Evolutionary conservation across 1,139 yeast species (phyloP).

Genomic region (Spathaspora sp.): DNA sequence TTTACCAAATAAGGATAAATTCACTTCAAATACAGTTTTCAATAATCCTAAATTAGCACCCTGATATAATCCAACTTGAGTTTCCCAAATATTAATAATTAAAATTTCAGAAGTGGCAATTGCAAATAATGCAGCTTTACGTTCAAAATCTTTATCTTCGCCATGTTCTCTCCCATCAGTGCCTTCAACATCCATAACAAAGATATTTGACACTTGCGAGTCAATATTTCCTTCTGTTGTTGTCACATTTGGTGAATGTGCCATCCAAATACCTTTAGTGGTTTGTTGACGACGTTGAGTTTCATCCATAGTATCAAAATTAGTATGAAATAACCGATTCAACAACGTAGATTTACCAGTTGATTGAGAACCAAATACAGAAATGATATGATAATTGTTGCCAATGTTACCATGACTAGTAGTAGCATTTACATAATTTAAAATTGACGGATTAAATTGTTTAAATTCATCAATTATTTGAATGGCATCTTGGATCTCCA

Average conservation of each 20-base stretch:
- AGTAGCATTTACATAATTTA: constrained; percentile 40
- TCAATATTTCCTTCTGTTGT: constrained; percentile 17
- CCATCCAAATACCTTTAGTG: constrained; percentile 94
- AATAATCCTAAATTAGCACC: constrained; percentile 96
- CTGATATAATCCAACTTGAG: constrained; percentile 93
- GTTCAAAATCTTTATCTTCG: constrained; percentile 96
- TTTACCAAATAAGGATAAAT: constrained; percentile 71
- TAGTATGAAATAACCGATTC: constrained; percentile 80
- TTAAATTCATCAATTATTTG: constrained; percentile 84
- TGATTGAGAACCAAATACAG: constrained; percentile 96
- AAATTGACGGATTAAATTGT: constrained; percentile 48
- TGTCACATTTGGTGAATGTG: constrained; percentile 54
- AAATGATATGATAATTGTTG: constrained; percentile 79
- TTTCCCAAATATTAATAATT: constrained; percentile 94
- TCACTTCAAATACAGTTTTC: constrained; percentile 95
- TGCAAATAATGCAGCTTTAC: constrained; percentile 95
- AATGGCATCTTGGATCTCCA: constrained; percentile 39
- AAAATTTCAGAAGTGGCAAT: constrained; percentile 87
- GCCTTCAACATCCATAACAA: constrained; percentile 96
- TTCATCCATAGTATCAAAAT: constrained; percentile 93
- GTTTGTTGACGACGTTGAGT: constrained; percentile 79
- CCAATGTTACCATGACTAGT: constrained; percentile 42
- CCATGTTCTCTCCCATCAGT: constrained; percentile 98
- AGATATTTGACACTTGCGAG: constrained; percentile 35
- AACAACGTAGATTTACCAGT: constrained; percentile 94